These are phyloP conservation scores for Pycnococcus provasolii DNA, from an alignment of 139 green algal species.

Conservation along the genomic window DNA sequence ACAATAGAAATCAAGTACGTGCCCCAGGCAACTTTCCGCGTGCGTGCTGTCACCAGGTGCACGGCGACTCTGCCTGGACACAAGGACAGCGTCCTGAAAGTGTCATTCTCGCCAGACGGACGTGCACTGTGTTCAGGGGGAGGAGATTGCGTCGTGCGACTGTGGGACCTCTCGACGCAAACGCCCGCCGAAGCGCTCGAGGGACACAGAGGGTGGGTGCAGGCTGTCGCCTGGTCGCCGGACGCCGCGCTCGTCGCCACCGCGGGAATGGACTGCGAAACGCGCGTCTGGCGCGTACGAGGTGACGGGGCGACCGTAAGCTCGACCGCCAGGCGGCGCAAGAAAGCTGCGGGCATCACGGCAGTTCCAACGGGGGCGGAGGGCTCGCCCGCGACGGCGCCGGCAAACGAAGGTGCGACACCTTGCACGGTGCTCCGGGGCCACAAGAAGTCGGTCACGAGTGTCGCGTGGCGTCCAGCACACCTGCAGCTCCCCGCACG, in stretches of 20 bases:
- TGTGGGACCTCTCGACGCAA: conserved; percentile 91
- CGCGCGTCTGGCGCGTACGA: conserved; percentile 77
- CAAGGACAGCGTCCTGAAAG: conserved; percentile 75
- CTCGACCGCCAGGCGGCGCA: neutral
- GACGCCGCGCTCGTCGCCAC: conserved; percentile 62
- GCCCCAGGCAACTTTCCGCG: conserved; percentile 85
- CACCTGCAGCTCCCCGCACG: conserved; percentile 61
- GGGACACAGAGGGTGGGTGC: conserved; percentile 85
- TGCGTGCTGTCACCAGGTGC: conserved; percentile 82
- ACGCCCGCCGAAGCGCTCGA: conserved; percentile 42
- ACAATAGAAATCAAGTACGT: conserved; percentile 78
- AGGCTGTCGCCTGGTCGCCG: conserved; percentile 81
- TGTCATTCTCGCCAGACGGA: conserved; percentile 85
- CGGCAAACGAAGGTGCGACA: neutral
- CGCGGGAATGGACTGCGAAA: conserved; percentile 69
- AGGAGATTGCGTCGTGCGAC: conserved; percentile 81
- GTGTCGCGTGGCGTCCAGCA: conserved; percentile 82
- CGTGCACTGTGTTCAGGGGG: conserved; percentile 66
- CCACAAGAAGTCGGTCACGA: conserved; percentile 89
- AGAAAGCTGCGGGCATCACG: neutral
- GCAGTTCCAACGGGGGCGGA: too few species aligned
- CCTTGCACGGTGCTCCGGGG: conserved; percentile 33
- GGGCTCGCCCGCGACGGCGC: too few species aligned
- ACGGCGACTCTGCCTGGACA: conserved; percentile 76
- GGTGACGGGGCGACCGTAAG: conserved; percentile 48